Evolutionary conservation across 192 early-diverging fungal genomes (phyloP), one percentile per base, ranked within the genome.

Genomic region (Lobosporangium transversale): DNA sequence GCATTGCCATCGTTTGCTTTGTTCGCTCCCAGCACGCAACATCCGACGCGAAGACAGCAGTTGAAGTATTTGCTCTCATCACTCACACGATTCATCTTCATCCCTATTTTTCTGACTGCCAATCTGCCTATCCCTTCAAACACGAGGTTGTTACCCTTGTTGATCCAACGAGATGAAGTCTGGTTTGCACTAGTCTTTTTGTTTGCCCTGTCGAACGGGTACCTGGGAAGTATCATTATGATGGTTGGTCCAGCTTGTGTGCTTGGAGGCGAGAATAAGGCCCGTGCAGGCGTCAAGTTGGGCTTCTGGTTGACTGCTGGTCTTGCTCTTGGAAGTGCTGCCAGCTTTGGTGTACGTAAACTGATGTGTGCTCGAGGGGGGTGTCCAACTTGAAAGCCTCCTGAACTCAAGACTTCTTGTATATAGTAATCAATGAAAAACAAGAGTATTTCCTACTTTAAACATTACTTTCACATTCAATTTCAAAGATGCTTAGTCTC

Each of bases 101-200:
- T 94, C 10, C 91, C 92, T 3, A 74, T 89, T 6, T 91, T 94
- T 59, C 83, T 94, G 45, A 71, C 82, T 6, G 88, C 91, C 66
- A 90, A 93, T 53, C 74, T 89, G n/a, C 79, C 80, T 21, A 84
- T 85, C 43, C 61, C 78, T 0, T 80, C 37, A 21, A 58, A 70
- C 1, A 55, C 40, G 20, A 55, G 71, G 40, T 45, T 56, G 35
- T 44, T 84, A n/a, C 81, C 84, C 6, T 56, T 81, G 1, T 60
- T 81, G 59, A 81, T 88, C 17, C 62, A 55, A 5, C 69, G 58
- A 20, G 87, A 88, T 63, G 51, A 80, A 23, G 33, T 69, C 12
- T 88, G 85, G 79, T 88, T 88, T 45, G 8, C 75, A 0, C 55
- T 91, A 14, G 65, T 91, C 2, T 69, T 83, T 40, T n/a, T 85